A percentile compares a stretch with the other conserved stretches of the same genome.
Conservation (phyloP, 805 yeast species). For the Saccharomycopsis synnaedendra region DNA sequence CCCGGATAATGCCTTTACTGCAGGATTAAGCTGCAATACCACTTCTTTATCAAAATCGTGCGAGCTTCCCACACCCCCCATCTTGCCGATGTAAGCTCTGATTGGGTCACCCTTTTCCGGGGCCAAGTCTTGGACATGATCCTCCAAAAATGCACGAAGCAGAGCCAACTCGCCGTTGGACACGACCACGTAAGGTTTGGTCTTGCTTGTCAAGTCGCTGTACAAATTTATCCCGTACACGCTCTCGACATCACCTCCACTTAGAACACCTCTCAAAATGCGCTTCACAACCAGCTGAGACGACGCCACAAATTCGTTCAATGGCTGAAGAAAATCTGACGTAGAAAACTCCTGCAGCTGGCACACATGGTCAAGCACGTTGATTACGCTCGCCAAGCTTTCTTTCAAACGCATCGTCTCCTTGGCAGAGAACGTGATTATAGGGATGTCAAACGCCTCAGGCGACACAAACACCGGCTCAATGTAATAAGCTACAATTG, state of each 20-base stretch:
- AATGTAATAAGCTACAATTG: slow-evolving; percentile 43
- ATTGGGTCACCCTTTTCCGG: slow-evolving; percentile 38
- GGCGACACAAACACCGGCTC: slow-evolving; percentile 38
- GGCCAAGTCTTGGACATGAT: slow-evolving; percentile 31
- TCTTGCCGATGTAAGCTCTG: slow-evolving; percentile 8
- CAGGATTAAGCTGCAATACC: slow-evolving; percentile 29
- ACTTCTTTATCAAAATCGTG: slow-evolving; percentile 19
- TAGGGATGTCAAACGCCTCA: slow-evolving; percentile 42
- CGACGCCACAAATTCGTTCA: slow-evolving; percentile 57
- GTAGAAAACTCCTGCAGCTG: slow-evolving; percentile 53
- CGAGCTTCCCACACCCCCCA: background rate
- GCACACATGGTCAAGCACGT: slow-evolving; percentile 55
- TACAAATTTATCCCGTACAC: slow-evolving; percentile 52
- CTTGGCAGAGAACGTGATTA: slow-evolving; percentile 20
- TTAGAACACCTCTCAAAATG: slow-evolving; percentile 36
- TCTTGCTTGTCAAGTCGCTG: slow-evolving; percentile 52
- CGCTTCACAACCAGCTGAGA: slow-evolving; percentile 35
- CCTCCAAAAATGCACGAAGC: slow-evolving; percentile 30
- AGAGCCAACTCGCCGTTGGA: slow-evolving; percentile 29
- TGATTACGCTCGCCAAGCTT: slow-evolving; percentile 46
- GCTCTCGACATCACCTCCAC: slow-evolving; percentile 41
- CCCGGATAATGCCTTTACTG: slow-evolving; percentile 37
- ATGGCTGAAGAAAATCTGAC: slow-evolving; percentile 61
- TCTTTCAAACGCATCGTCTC: slow-evolving; percentile 20
- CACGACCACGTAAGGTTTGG: slow-evolving; percentile 30